phyloP scores from a whole-genome alignment of 306 rosid species.

The Alnus rubra region DNA sequence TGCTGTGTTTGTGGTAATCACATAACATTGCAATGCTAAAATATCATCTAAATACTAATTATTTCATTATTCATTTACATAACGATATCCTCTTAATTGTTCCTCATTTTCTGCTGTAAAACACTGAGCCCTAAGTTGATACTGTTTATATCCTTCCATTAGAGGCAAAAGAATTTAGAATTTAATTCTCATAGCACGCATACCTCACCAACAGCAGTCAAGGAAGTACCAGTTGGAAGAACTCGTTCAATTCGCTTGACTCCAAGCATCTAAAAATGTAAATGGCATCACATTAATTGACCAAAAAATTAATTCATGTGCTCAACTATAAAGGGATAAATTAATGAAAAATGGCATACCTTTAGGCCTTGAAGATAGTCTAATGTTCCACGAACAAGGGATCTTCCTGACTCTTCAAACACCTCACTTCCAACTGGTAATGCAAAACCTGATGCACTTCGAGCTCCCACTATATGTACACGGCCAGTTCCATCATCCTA shows the following conservation, averaged over 20 bases:
- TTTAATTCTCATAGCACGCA: slow-evolving; percentile 5
- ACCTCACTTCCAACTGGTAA: slow-evolving; percentile 87
- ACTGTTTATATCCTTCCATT: neutral
- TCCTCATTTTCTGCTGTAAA: neutral
- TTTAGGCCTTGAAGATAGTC: slow-evolving; percentile 99
- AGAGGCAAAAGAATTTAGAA: neutral
- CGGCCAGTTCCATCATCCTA: slow-evolving; percentile 92
- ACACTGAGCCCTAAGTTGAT: neutral
- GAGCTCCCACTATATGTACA: slow-evolving; percentile 89
- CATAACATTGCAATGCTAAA: neutral
- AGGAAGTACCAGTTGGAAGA: slow-evolving; percentile 89
- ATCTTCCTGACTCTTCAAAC: slow-evolving; percentile 94
- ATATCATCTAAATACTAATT: neutral
- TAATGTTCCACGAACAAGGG: slow-evolving; percentile 96
- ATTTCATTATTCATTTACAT: neutral
- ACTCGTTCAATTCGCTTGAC: slow-evolving; percentile 91
- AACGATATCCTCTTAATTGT: neutral
- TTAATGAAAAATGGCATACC: slow-evolving; percentile 43
- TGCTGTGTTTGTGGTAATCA: neutral
- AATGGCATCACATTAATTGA: slow-evolving; percentile 16
- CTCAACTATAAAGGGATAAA: neutral
- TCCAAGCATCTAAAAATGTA: slow-evolving; percentile 79
- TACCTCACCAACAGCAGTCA: slow-evolving; percentile 99
- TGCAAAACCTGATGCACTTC: slow-evolving; percentile 78
- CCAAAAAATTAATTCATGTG: neutral